A percentile compares a stretch with the other conserved stretches of the same genome.
Conservation (phyloP, 257 asterid genomes). For the Linaria vulgaris region DNA sequence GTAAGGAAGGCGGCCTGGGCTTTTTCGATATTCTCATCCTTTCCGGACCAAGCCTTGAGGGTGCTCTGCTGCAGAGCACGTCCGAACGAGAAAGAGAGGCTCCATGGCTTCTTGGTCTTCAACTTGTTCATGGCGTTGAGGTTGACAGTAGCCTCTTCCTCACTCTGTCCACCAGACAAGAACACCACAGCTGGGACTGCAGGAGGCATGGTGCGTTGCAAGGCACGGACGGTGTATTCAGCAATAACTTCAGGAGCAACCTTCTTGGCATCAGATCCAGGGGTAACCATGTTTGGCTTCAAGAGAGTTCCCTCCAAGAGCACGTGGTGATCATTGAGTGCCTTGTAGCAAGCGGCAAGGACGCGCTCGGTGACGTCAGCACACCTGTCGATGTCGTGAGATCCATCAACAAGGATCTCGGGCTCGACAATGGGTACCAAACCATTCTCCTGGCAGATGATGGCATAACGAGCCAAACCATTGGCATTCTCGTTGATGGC, state of each 20-base stretch:
- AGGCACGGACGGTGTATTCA: conserved; percentile 76
- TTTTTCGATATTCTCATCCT: conserved; percentile 61
- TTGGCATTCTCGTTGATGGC: conserved; percentile 84
- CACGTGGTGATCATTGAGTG: conserved; percentile 70
- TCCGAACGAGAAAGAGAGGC: conserved; percentile 83
- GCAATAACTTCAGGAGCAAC: conserved; percentile 72
- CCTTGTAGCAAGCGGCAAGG: conserved; percentile 75
- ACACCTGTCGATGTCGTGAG: conserved; percentile 57
- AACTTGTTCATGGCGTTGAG: conserved; percentile 88
- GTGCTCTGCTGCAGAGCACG: conserved; percentile 96
- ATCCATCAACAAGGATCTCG: conserved; percentile 76
- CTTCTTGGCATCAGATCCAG: conserved; percentile 62
- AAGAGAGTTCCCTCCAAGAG: conserved; percentile 67
- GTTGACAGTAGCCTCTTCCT: conserved; percentile 83
- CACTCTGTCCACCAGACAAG: conserved; percentile 93
- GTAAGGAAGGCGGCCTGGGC: conserved; percentile 75
- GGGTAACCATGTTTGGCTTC: conserved; percentile 86
- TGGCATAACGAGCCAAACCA: conserved; percentile 91
- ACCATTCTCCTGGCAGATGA: conserved; percentile 93
- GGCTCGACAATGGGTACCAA: conserved; percentile 79
- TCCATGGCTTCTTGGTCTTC: conserved; percentile 82
- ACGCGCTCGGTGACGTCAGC: conserved; percentile 79
- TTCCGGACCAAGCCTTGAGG: conserved; percentile 91
- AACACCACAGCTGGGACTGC: conserved; percentile 97
- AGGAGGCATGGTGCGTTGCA: conserved; percentile 90